Evolutionary conservation across 768 basidiomycete genomes (phyloP).

Genomic region (Boletus barrowsii): DNA sequence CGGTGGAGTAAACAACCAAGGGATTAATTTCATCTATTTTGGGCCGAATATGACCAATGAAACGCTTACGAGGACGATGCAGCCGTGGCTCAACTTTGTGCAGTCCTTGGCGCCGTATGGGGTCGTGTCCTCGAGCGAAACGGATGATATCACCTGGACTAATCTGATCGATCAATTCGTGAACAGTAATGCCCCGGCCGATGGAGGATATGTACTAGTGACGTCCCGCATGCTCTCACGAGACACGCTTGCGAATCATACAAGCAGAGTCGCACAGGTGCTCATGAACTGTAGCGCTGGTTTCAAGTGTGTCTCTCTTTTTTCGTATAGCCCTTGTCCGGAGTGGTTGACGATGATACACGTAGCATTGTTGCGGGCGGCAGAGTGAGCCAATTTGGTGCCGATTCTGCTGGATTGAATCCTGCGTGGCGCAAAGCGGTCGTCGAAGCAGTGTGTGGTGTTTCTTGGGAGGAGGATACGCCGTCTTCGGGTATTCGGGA

Average conservation of each 20-base stretch:
- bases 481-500: constrained; percentile 10
- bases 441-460: constrained; percentile 20
- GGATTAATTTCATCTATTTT: constrained; percentile 20
- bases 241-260: constrained; percentile 18
- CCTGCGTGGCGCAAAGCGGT: constrained; percentile 24
- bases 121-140: background rate
- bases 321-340: too few relatives aligned
- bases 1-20: constrained; percentile 2
- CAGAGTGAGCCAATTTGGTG: constrained; percentile 33
- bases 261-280: constrained; percentile 22
- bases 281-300: background rate
- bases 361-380: constrained; percentile 44
- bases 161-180: constrained; percentile 3
- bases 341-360: background rate
- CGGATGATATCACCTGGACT: background rate
- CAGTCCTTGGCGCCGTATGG: constrained; percentile 6
- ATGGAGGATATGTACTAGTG: constrained; percentile 14
- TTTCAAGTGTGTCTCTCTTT: constrained; percentile 6
- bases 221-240: constrained; percentile 26
- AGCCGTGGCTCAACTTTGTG: constrained; percentile 31
- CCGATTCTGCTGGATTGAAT: constrained; percentile 41
- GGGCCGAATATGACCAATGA: constrained; percentile 37
- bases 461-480: constrained; percentile 21
- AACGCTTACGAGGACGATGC: constrained; percentile 34
- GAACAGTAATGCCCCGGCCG: constrained; percentile 5